Conservation (phyloP, 129 eudicot genomes). For the Pseudognaphalium luteoalbum region DNA sequence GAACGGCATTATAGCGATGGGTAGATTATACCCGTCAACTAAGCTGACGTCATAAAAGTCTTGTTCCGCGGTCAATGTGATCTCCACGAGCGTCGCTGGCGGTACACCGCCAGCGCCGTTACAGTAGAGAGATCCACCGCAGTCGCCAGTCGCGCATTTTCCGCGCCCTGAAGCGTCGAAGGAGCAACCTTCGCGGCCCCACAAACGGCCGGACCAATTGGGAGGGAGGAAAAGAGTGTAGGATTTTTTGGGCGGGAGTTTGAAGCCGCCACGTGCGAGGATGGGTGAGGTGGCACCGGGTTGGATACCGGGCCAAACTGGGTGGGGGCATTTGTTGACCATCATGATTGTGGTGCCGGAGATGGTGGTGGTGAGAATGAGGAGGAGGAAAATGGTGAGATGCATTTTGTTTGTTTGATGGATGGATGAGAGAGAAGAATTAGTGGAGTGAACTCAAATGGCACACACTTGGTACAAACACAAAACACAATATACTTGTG, state of each 20-base stretch:
- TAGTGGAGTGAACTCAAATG: neutral
- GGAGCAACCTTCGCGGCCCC: constrained; percentile 96
- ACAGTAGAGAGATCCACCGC: constrained; percentile 85
- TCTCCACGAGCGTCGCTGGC: constrained; percentile 89
- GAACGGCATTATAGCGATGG: constrained; percentile 67
- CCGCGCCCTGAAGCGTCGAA: constrained; percentile 76
- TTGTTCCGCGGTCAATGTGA: constrained; percentile 77
- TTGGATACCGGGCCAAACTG: constrained; percentile 97
- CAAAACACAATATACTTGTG: neutral
- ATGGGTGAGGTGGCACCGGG: constrained; percentile 75
- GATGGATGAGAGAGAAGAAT: neutral
- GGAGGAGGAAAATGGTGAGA: constrained; percentile 17
- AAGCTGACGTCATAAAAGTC: constrained; percentile 94
- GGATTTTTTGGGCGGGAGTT: constrained; percentile 62
- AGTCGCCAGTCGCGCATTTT: constrained; percentile 89
- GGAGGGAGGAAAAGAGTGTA: constrained; percentile 69
- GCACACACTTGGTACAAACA: neutral
- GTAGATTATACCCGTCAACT: constrained; percentile 92
- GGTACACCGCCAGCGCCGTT: constrained; percentile 88
- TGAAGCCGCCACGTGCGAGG: constrained; percentile 84
- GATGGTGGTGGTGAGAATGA: neutral
- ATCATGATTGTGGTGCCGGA: constrained; percentile 68
- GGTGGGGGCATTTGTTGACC: constrained; percentile 73
- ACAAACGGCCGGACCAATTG: constrained; percentile 88
- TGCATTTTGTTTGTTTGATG: neutral